A percentile compares a stretch with the other conserved stretches of the same genome.
phyloP scores from a whole-genome alignment of 2,329 filamentous ascomycete genomes.

The Monosporascus sp. region DNA sequence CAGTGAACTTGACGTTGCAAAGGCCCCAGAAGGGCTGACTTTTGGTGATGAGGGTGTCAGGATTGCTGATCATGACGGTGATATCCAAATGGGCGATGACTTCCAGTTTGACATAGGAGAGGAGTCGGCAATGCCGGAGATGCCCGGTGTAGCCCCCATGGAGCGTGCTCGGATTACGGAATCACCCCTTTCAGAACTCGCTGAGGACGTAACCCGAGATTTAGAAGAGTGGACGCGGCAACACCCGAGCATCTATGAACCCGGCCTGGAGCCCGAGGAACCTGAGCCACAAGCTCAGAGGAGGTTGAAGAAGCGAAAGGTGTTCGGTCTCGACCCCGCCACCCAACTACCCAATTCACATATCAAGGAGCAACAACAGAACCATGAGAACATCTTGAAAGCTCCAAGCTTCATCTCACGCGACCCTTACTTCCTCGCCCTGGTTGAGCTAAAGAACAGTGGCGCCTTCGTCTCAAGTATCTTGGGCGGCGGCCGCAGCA shows the following conservation, averaged over 20 bases:
- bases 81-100: constrained; percentile 59
- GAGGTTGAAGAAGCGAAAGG: constrained; percentile 72
- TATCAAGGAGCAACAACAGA: constrained; percentile 81
- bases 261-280: constrained; percentile 52
- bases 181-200: constrained; percentile 65
- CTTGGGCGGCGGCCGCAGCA: constrained; percentile 72
- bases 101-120: constrained; percentile 60
- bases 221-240: constrained; percentile 54
- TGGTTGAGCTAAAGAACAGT: constrained; percentile 88
- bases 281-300: constrained; percentile 65
- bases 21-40: constrained; percentile 50
- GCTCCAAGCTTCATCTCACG: constrained; percentile 77
- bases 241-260: constrained; percentile 57
- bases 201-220: constrained; percentile 56
- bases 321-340: constrained; percentile 74
- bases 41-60: constrained; percentile 50
- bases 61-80: constrained; percentile 60
- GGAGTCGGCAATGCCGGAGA: constrained; percentile 50
- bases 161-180: constrained; percentile 60
- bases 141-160: constrained; percentile 40
- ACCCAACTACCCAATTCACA: constrained; percentile 72
- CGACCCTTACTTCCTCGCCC: constrained; percentile 77
- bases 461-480: constrained; percentile 86
- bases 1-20: constrained; percentile 58
- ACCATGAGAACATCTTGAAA: constrained; percentile 81